Base-by-base conservation (phyloP, 108 stramenopile species). In the Cyclotella sp. region DNA sequence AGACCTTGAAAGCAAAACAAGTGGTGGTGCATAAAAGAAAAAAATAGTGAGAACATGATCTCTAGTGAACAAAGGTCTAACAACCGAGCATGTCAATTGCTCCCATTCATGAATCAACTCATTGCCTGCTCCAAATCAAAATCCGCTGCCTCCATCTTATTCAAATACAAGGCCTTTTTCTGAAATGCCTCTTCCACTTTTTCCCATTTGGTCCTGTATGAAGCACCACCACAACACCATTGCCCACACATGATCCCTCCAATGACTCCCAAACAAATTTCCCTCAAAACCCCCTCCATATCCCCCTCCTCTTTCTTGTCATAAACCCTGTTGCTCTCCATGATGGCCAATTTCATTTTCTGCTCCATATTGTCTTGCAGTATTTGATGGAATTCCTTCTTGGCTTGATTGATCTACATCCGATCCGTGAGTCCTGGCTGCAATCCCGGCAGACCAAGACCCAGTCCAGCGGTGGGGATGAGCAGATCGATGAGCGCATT, bases 111-210 rank as follows among this genome's bases (percentile, higher is more conserved):
- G n/a, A 49, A n/a, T n/a, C n/a, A 1, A n/a, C 76, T 71, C 70
- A 77, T 84, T 7, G 90, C 89, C 61, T 95, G 93, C 66, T 95
- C 93, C 67, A 95, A 54, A 53, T 95, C 91, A 71, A 92, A 91
- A 59, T 95, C 88, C 6, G 89, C 89, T 8, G 89, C 89, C 30
- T 92, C 93, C 67, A 90, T 75, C 57, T 92, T 91, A 4, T 87
- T 89, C 34, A 89, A 60, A n/a, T 81, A 82, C 68, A 91, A 66
- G 12, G 90, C 93, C 54, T 85, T 85, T 51, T 92, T 75, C 51
- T 87, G 79, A 71, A 84, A 86, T 70, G 87, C 81, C 77, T 87
- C 65, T 12, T 66, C 65, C 43, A 39, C 65, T 22, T 66, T 44
- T 49, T 66, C 65, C 15, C 46, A 27, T 12, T 47, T 44, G 9